Conservation (phyloP, 2,329 filamentous ascomycete species). For the Fusarium nelsonii region DNA sequence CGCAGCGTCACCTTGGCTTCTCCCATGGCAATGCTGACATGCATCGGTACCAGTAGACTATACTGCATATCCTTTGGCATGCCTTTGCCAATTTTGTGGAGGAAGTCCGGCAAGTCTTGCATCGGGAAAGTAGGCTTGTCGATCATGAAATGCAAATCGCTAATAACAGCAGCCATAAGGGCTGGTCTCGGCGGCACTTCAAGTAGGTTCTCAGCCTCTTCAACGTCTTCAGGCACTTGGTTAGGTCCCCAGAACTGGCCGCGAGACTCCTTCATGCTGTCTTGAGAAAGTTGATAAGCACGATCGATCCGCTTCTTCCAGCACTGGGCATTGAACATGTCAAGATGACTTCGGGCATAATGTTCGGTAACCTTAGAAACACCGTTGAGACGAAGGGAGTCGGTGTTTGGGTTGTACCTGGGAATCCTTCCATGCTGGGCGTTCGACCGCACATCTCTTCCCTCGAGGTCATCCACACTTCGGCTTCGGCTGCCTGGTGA, state of each 20-base stretch:
- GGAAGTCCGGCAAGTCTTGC: slow-evolving; percentile 82
- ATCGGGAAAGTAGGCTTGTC: slow-evolving; percentile 95
- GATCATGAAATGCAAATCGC: slow-evolving; percentile 84
- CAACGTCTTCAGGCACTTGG: slow-evolving; percentile 82
- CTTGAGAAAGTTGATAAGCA: slow-evolving; percentile 75
- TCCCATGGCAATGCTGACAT: slow-evolving; percentile 88
- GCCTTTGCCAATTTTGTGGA: slow-evolving; percentile 93
- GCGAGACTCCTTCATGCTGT: slow-evolving; percentile 82
- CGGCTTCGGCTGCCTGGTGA: slow-evolving; percentile 63
- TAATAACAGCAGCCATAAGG: slow-evolving; percentile 82
- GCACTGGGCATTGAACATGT: slow-evolving; percentile 85
- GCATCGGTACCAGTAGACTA: slow-evolving; percentile 88
- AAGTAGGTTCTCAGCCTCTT: slow-evolving; percentile 86
- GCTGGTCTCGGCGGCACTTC: slow-evolving; percentile 87
- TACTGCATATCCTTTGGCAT: slow-evolving; percentile 95
- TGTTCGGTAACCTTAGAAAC: slow-evolving; percentile 78
- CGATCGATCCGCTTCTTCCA: slow-evolving; percentile 94
- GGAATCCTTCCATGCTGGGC: slow-evolving; percentile 60
- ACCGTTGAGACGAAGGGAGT: slow-evolving; percentile 73
- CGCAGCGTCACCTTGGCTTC: slow-evolving; percentile 88
- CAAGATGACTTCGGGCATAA: slow-evolving; percentile 80
- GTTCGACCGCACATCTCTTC: slow-evolving; percentile 49
- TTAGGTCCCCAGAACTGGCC: slow-evolving; percentile 85
- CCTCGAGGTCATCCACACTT: slow-evolving; percentile 63
- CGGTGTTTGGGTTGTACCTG: slow-evolving; percentile 84